A percentile compares a stretch with the other conserved stretches of the same genome.
These are phyloP conservation scores for Termitomyces sp. DNA, from an alignment of 768 basidiomycete species.

Conservation along the genomic window DNA sequence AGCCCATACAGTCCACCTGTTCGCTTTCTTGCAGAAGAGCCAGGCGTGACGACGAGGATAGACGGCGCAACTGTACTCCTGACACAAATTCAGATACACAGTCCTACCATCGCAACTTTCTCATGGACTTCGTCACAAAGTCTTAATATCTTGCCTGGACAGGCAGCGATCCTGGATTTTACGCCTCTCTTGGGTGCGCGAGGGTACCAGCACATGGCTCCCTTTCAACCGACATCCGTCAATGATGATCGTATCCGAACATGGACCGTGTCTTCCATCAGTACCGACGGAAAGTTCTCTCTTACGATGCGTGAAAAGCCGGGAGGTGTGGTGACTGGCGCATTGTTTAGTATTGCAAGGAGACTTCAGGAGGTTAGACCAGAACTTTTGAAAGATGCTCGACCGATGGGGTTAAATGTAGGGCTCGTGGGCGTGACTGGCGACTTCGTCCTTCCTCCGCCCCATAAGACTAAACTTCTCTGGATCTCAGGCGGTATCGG, in stretches of 20 bases:
- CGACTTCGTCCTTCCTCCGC: conserved; percentile 35
- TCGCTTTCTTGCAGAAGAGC: conserved; percentile 45
- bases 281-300: conserved; percentile 23
- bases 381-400: conserved; percentile 34
- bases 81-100: conserved; percentile 36
- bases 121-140: conserved; percentile 33
- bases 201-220: conserved; percentile 48
- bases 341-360: conserved; percentile 44
- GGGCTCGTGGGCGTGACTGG: conserved; percentile 50
- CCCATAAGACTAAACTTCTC: conserved; percentile 26
- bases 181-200: conserved; percentile 40
- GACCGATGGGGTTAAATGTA: conserved; percentile 33
- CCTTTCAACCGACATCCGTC: conserved; percentile 33
- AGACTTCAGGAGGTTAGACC: conserved; percentile 34
- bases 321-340: conserved; percentile 49
- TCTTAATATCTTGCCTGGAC: conserved; percentile 37
- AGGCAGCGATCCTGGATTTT: conserved; percentile 52
- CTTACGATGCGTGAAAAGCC: conserved; percentile 53
- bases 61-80: conserved; percentile 29
- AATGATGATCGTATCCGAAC: conserved; percentile 63
- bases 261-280: conserved; percentile 51
- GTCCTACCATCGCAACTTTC: conserved; percentile 48
- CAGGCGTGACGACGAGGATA: conserved; percentile 19
- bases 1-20: conserved; percentile 61
- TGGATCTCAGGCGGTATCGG: conserved; percentile 69